Percentiles rank a stretch among this genome's conserved stretches.
Evolutionary conservation across 495 filamentous ascomycete species (phyloP).

Genomic region (Talaromyces nanjingensis): DNA sequence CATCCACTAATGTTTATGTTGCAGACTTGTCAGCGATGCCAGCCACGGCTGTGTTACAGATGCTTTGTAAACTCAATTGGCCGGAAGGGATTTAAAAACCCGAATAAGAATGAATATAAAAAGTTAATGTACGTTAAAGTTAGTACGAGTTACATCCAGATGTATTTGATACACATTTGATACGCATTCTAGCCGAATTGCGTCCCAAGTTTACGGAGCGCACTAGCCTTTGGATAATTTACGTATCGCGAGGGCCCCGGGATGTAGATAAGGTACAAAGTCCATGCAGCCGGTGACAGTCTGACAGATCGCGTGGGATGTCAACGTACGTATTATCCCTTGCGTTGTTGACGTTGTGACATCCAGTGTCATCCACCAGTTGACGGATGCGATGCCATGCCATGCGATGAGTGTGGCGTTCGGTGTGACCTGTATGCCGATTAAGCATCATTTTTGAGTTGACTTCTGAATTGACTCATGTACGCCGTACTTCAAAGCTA

Average conservation of each 20-base stretch:
- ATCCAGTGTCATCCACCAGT: too few relatives aligned
- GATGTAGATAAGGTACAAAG: background rate
- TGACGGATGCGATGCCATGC: background rate
- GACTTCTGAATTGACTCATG: background rate
- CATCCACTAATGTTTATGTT: background rate
- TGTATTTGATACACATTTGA: background rate
- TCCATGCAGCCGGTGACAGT: too few relatives aligned
- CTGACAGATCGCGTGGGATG: background rate
- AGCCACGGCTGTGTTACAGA: slow-evolving; percentile 56
- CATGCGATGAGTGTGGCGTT: background rate
- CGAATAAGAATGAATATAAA: background rate
- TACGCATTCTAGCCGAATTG: background rate
- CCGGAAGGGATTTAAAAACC: background rate
- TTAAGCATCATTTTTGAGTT: background rate
- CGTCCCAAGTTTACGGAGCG: background rate
- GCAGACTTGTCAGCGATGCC: slow-evolving; percentile 54
- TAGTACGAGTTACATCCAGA: background rate
- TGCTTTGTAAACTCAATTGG: slow-evolving; percentile 15
- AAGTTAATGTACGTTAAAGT: background rate
- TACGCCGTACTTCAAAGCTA: too few relatives aligned
- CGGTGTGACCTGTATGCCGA: background rate
- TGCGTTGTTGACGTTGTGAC: background rate
- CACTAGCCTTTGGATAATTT: background rate
- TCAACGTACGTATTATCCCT: background rate
- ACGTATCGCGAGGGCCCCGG: too few relatives aligned